Base-by-base conservation (phyloP, 2,329 filamentous ascomycete species). In the Lizonia empirigonia region DNA sequence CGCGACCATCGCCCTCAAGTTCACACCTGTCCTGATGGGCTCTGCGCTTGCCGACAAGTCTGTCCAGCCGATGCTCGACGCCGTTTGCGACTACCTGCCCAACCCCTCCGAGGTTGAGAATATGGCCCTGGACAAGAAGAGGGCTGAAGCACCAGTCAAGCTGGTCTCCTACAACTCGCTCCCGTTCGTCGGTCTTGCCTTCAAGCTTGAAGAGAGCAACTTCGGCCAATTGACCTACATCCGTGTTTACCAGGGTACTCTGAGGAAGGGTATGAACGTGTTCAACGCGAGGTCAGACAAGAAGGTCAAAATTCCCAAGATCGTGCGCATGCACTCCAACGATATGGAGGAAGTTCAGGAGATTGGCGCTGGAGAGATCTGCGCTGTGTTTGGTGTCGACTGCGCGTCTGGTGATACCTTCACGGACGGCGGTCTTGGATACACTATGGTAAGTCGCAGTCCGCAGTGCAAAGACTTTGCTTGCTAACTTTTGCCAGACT, bases 281-380 rank as follows among this genome's bases (percentile, higher is more conserved):
- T 96, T 88, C 83, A 99, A 97, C 76, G 92, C 92, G 7, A 87
- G 92, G 64, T 95, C 85, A 59, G 89, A 93, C 75, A 96, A 97
- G 82, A 97, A 93, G 80, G 88, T 99, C 71, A 92, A 95, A 76
- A 88, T 99, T 50, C 94, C 94, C 16, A 89, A 93, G 70, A 97
- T 99, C 67, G 94, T 99, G 56, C 91, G 94, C 57, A 99, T 99
- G 94, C 94, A 99, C 80, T 96, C 92, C 36, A 96, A 97, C 72
- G 94, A 99, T 71, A 96, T 99, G 93, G 94, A 99, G 75, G 94
- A 99, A 70, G 91, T 97, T 23, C 81, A 78, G 48, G 92, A 97
- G 74, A 88, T 99, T 58, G 91, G 92, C 44, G 93, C 94, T 45
- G 94, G 94, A 75, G 94, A 99, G 76, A 99, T 99, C 59, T 99